Base-by-base conservation (phyloP, 148 eudicot genomes). In the Pouteria glomerata region DNA sequence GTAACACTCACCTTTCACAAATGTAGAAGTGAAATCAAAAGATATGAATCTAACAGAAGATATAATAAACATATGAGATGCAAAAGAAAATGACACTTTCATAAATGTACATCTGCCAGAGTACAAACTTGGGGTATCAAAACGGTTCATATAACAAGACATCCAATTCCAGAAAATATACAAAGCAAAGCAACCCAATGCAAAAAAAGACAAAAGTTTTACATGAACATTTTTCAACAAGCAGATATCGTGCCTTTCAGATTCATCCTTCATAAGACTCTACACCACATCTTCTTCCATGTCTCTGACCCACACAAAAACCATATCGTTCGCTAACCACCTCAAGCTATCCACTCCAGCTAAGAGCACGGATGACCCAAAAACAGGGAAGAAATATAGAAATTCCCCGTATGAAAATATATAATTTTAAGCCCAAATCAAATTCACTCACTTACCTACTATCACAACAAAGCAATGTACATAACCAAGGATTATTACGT, bases 201-300 rank as follows among this genome's bases (percentile, higher is more conserved):
- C 21, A 16, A 21, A 37, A 41, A 29, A 7, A 57, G 47, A 39
- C 66, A 57, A 31, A 34, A 73, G 68, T 73, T 74, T 71, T 74
- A 63, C 52, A 58, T 60, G 69, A 52, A 75, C 50, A 42, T 66
- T 52, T 66, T 21, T 53, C 60, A 65, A 66, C 59, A 71, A 30
- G 68, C 64, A 14, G 60, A 33, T 71, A 63, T 72, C 1, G 47
- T 52, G 47, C 66, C 68, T 21, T 30, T n/a, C 55, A 29, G 27
- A 50, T 50, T 44, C 30, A 31, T 31, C 21, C 44, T 3, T 47
- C 24, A 15, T 56, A 27, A 27, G 30, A 12, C 23, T 21, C n/a
- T n/a, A n/a, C n/a, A n/a, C n/a, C 24, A 47, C 68, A 60, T 33
- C 60, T 31, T 61, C 15, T 26, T 62, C 57, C 56, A 24, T 26